Percentiles rank a stretch among this genome's conserved stretches.
Conservation (phyloP, 306 rosid genomes). For the Trifolium fragiferum region DNA sequence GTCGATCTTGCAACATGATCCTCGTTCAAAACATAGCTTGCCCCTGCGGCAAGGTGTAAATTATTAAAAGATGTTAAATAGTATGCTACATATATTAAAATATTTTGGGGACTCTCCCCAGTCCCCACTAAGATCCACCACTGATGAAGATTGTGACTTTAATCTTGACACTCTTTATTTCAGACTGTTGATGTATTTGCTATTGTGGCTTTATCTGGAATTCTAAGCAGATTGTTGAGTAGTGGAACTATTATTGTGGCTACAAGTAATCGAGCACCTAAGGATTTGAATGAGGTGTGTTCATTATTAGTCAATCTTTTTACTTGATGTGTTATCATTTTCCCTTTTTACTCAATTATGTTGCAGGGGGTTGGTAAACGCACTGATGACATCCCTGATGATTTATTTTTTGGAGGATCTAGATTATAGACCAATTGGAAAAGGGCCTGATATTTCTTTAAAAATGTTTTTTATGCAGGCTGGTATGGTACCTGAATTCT, state of each 20-base stretch:
- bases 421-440: conserved; percentile 31
- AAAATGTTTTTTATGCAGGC: conserved; percentile 59
- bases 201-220: conserved; percentile 98
- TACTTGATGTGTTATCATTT: conserved; percentile 2
- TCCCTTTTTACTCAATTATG: conserved; percentile 11
- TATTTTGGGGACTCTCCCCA: too few relatives aligned
- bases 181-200: conserved; percentile 99
- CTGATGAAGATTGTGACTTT: conserved; percentile 36
- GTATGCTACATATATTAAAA: too few relatives aligned
- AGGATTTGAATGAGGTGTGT: conserved; percentile 82
- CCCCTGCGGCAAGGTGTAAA: not conserved
- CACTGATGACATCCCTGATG: conserved; percentile 30
- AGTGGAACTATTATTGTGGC: conserved; percentile 94
- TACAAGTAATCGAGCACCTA: conserved; percentile 95
- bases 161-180: conserved; percentile 53
- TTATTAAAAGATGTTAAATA: not conserved
- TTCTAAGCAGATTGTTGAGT: conserved; percentile 87
- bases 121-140: too few relatives aligned
- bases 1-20: not conserved
- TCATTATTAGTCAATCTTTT: conserved; percentile 26
- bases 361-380: conserved; percentile 10
- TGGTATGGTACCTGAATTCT: conserved; percentile 84
- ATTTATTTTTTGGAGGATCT: conserved; percentile 33
- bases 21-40: not conserved
- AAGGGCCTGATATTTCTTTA: not conserved